Evolutionary conservation across 2,329 filamentous ascomycete genomes (phyloP).

Genomic region (Aspergillus melleus): DNA sequence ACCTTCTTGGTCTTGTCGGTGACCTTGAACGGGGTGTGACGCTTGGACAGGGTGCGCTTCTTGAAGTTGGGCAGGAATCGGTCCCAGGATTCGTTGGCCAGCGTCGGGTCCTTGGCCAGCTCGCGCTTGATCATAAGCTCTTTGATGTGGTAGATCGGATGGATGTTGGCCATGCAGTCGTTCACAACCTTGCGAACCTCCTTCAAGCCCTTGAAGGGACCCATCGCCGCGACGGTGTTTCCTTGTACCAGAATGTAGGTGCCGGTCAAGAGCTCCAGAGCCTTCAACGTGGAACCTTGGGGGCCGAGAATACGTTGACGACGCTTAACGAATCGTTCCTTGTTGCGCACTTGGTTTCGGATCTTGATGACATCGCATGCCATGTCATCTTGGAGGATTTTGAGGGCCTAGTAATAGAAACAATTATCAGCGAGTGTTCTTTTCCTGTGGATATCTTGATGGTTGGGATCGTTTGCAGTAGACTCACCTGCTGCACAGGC

Average conservation of each 20-base stretch:
- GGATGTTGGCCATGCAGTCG: constrained; percentile 96
- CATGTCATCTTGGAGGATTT: constrained; percentile 88
- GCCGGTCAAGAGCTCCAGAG: constrained; percentile 84
- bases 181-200: constrained; percentile 86
- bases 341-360: constrained; percentile 82
- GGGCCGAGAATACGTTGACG: constrained; percentile 90
- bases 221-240: constrained; percentile 92
- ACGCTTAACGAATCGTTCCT: constrained; percentile 93
- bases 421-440: not conserved
- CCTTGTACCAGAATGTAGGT: constrained; percentile 96
- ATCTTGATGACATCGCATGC: constrained; percentile 98
- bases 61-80: constrained; percentile 97
- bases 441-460: not conserved
- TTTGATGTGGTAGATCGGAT: constrained; percentile 90
- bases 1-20: constrained; percentile 90
- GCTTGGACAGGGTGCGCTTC: constrained; percentile 83
- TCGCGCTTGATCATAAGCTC: constrained; percentile 93
- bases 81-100: constrained; percentile 90
- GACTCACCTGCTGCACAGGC: constrained; percentile 70
- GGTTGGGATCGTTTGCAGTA: no score
- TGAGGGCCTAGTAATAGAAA: constrained; percentile 64
- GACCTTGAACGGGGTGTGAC: constrained; percentile 78
- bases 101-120: constrained; percentile 81
- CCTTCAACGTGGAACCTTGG: constrained; percentile 88
- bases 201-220: constrained; percentile 88